Base-by-base conservation (phyloP, 2,329 filamentous ascomycete genomes). In the Fusarium sarcochroum region DNA sequence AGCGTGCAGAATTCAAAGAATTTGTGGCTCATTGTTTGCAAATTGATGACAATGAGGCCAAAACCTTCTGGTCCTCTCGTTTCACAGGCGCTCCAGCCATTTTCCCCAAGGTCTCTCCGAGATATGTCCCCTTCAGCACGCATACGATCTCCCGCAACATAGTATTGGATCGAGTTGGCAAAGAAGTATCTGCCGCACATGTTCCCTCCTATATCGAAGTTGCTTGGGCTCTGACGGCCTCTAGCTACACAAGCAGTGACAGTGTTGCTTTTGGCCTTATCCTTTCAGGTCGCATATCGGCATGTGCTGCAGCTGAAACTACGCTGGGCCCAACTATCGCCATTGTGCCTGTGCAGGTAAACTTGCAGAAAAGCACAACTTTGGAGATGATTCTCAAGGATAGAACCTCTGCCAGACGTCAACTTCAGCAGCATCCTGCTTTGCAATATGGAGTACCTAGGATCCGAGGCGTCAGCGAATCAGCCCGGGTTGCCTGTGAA, bases 261-360 rank as follows among this genome's bases (percentile, higher is more conserved):
- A 56, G 46, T 21, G 47, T 48, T 21, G 35, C 35, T 15, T 30
- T 56, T 9, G 53, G 53, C 14, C 44, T 56, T 41, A 46, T 56
- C 18, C 21, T 56, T 20, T 56, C 53, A 17, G 53, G 53, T 17
- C 53, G 53, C 30, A 56, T 23, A 30, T 46, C 53, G 15, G 25
- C 53, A 17, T 56, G 45, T 18, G 34, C 44, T n/a, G 41, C 45
- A 6, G 46, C 46, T 49, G 37, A 45, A 15, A 56, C 53, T 25
- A 56, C 53, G 10, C 30, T 56, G 44, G 53, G 53, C 17, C 53
- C 53, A n/a, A 56, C 53, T 30, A 45, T 56, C 46, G 40, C 34
- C 32, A 49, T 38, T 17, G 37, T 56, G 17, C 53, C 53, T 45
- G 44, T 56, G 20, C 53, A 56, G 27, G 38, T 56, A 18, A 45